A percentile compares a stretch with the other conserved stretches of the same genome.
Evolutionary conservation across 73 alveolate genomes (phyloP).

Genomic region (Diophrys sp.): DNA sequence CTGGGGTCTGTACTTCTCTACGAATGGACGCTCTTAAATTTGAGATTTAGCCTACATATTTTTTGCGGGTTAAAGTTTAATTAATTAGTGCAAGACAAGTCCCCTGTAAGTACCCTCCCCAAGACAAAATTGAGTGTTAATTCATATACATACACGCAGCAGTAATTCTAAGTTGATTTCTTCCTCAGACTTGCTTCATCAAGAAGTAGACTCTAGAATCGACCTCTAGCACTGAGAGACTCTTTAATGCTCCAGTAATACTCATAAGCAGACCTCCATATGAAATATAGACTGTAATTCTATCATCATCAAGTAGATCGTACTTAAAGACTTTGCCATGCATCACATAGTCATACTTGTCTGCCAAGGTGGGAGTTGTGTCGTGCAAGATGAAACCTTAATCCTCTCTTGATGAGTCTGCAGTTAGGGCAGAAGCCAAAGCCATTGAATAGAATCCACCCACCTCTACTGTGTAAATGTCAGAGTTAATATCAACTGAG

Average conservation of each 20-base stretch:
- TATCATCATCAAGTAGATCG: conserved; percentile 27
- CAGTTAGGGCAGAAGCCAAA: conserved; percentile 56
- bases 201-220: conserved; percentile 51
- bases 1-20: conserved; percentile 92
- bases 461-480: conserved; percentile 77
- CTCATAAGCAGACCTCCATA: conserved; percentile 64
- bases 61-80: conserved; percentile 7
- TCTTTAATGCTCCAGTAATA: conserved; percentile 44
- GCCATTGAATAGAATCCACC: conserved; percentile 72
- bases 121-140: too few relatives aligned
- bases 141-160: too few relatives aligned
- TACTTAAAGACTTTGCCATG: conserved; percentile 83
- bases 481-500: conserved; percentile 80
- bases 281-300: conserved; percentile 41
- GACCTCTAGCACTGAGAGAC: conserved; percentile 29
- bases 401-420: conserved; percentile 63
- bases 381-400: conserved; percentile 53
- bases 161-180: too few relatives aligned
- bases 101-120: too few relatives aligned
- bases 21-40: conserved; percentile 90
- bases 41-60: too few relatives aligned
- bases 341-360: conserved; percentile 81
- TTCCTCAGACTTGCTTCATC: conserved; percentile 11
- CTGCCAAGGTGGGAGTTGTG: conserved; percentile 57
- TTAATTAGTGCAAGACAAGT: too few relatives aligned